Conservation (phyloP, 768 basidiomycete genomes). For the Pulveroboletus sp. region DNA sequence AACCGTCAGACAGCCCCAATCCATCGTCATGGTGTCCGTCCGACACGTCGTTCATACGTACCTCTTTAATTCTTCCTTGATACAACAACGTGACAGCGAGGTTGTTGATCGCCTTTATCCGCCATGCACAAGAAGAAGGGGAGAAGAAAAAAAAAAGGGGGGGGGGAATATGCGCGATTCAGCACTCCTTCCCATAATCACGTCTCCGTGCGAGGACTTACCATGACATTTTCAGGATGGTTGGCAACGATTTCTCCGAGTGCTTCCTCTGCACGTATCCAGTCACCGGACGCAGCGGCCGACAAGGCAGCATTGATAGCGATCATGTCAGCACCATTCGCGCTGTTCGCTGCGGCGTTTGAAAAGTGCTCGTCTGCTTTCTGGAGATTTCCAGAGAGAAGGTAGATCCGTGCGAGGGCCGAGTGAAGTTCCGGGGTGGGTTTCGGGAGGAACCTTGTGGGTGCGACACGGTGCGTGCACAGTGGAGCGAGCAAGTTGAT, state of each 20-base stretch:
- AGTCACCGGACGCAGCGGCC: conserved; percentile 69
- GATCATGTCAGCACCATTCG: conserved; percentile 43
- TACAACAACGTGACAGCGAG: conserved; percentile 68
- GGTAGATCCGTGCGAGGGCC: conserved; percentile 69
- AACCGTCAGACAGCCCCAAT: background rate
- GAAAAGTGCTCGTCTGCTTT: conserved; percentile 59
- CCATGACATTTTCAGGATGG: conserved; percentile 62
- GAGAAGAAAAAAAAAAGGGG: too few species aligned
- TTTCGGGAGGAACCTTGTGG: conserved; percentile 10
- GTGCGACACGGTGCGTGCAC: conserved; percentile 38
- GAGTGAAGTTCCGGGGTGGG: conserved; percentile 60
- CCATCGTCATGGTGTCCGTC: background rate
- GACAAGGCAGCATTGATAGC: conserved; percentile 67
- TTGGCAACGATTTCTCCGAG: conserved; percentile 44
- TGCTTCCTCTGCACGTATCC: conserved; percentile 48
- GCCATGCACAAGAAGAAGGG: too few species aligned
- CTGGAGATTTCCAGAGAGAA: conserved; percentile 66
- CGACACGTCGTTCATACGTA: conserved; percentile 20
- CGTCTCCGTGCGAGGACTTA: conserved; percentile 24
- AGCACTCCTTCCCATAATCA: background rate
- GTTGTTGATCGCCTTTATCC: conserved; percentile 63
- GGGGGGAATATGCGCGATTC: background rate
- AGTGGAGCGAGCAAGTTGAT: conserved; percentile 66
- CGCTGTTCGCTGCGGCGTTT: conserved; percentile 36
- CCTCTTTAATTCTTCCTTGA: conserved; percentile 73